Evolutionary conservation across 768 basidiomycete genomes (phyloP), one percentile per base, ranked within the genome.

Genomic region (Serendipita sp.): DNA sequence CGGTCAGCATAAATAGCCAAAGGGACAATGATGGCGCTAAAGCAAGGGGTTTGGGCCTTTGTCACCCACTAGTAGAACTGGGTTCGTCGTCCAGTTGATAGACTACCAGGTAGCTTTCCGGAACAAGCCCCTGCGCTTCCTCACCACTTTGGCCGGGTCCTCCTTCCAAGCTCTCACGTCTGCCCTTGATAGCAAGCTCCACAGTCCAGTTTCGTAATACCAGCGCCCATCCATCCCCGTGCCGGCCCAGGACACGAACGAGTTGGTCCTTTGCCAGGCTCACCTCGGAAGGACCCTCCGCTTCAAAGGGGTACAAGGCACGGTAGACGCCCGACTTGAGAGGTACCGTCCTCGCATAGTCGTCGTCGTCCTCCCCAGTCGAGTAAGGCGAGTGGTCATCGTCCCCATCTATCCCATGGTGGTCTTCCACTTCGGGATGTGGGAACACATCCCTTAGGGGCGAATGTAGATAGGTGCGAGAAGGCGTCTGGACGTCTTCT

Each of bases 211-310:
- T 34, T 34, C 76, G 79, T 66, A 83, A 77, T 1, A 83, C 88
- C 7, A 90, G 83, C 0, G 86, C 88, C 89, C 88, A 89, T 0
- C 88, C 88, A 2, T 85, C 83, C 0, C 87, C 87, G 0, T 88
- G 87, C 60, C 86, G 71, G 8, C 88, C 88, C 2, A 89, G 73
- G 32, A 90, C 87, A 1, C 77, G 76, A 15, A 92, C 84, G 52
- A 86, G 68, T 74, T 91, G 87, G 51, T 85, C 89, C 73, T 89
- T 87, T 67, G 78, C 82, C 64, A 92, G 74, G 47, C 77, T 77
- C 88, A 91, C 89, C 81, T 93, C 91, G 38, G 88, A 85, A 16
- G 82, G 82, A 1, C 88, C 85, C 69, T 91, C 88, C 0, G 88
- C 86, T 66, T 84, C 83, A 67, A 93, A 91, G 3, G 83, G 78